A percentile compares a stretch with the other conserved stretches of the same genome.
Evolutionary conservation across 2,329 filamentous ascomycete genomes (phyloP).

Genomic region (Aspergillus sp.): DNA sequence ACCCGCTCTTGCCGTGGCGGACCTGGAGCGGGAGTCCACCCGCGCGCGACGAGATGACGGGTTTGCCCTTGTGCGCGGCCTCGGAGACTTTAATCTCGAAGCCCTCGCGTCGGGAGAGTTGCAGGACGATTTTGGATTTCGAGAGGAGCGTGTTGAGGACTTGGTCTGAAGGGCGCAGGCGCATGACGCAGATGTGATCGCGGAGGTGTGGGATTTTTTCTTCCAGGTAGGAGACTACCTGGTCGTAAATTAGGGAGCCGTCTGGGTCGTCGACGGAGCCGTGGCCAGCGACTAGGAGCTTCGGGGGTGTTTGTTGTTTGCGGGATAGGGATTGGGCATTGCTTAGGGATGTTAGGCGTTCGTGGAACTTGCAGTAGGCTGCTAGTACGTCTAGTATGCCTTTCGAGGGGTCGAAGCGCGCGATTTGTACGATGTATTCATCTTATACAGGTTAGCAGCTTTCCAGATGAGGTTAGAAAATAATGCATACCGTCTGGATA

Average conservation of each 20-base stretch:
- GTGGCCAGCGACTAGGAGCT: constrained; percentile 70
- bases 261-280: constrained; percentile 76
- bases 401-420: constrained; percentile 76
- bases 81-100: constrained; percentile 85
- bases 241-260: constrained; percentile 61
- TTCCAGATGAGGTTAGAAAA: too few species aligned
- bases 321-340: constrained; percentile 27
- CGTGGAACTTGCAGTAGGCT: constrained; percentile 63
- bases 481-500: constrained; percentile 27
- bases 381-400: constrained; percentile 71
- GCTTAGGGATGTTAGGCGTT: constrained; percentile 43
- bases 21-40: constrained; percentile 79
- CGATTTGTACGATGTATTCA: constrained; percentile 71
- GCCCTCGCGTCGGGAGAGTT: constrained; percentile 72
- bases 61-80: constrained; percentile 69
- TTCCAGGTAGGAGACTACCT: constrained; percentile 61
- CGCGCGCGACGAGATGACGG: constrained; percentile 64
- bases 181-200: constrained; percentile 63
- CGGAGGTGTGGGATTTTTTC: constrained; percentile 54
- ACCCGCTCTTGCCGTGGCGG: constrained; percentile 62
- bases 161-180: constrained; percentile 69
- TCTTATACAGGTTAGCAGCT: constrained; percentile 39
- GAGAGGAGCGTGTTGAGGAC: constrained; percentile 68
- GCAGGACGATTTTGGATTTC: constrained; percentile 63
- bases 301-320: constrained; percentile 46